phyloP scores from a whole-genome alignment of 495 filamentous ascomycete genomes.

The Trichoderma gamsii region DNA sequence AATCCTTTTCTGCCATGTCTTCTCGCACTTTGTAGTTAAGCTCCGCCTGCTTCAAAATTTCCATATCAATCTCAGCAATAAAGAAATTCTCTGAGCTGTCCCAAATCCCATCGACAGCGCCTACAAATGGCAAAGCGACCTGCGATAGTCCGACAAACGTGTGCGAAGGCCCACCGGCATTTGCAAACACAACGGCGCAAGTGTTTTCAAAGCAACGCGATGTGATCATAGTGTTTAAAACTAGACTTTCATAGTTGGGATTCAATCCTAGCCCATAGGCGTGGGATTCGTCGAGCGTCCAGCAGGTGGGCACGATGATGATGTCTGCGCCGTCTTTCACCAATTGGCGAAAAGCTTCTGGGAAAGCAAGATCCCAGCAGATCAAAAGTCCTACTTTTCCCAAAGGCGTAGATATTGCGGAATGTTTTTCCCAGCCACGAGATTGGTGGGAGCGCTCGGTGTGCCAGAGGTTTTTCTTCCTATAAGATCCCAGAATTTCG shows the following conservation, averaged over 20 bases:
- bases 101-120: slow-evolving; percentile 54
- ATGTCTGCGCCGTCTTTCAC: slow-evolving; percentile 68
- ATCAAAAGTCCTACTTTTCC: slow-evolving; percentile 74
- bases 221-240: slow-evolving; percentile 62
- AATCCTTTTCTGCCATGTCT: slow-evolving; percentile 64
- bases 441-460: slow-evolving; percentile 41
- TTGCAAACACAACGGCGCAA: slow-evolving; percentile 69
- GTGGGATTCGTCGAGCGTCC: slow-evolving; percentile 59
- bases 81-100: slow-evolving; percentile 58
- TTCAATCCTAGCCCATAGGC: slow-evolving; percentile 50
- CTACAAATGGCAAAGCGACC: slow-evolving; percentile 66
- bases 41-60: slow-evolving; percentile 64
- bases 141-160: slow-evolving; percentile 54
- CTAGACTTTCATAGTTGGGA: slow-evolving; percentile 57
- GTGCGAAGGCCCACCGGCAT: slow-evolving; percentile 43
- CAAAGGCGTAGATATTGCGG: slow-evolving; percentile 70
- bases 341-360: slow-evolving; percentile 79
- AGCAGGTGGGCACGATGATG: slow-evolving; percentile 75
- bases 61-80: slow-evolving; percentile 72
- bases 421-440: slow-evolving; percentile 50
- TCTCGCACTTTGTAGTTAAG: slow-evolving; percentile 69
- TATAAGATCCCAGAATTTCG: slow-evolving; percentile 61
- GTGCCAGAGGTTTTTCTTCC: slow-evolving; percentile 89
- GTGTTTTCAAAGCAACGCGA: slow-evolving; percentile 77
- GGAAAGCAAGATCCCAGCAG: slow-evolving; percentile 90